A percentile compares a stretch with the other conserved stretches of the same genome.
Conservation (phyloP, 345 rosid species). For the Lepidium sativum region DNA sequence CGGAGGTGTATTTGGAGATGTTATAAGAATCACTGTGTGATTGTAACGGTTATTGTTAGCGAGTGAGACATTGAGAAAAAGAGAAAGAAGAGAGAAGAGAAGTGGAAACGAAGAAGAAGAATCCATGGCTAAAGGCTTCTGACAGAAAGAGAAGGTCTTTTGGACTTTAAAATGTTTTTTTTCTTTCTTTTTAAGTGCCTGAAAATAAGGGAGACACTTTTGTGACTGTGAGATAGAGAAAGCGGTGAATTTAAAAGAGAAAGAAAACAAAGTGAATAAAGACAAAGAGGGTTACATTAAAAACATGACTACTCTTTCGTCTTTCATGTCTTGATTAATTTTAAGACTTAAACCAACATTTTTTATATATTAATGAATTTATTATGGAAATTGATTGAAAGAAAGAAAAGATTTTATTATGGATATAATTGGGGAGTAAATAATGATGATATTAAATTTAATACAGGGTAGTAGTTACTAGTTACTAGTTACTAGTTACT, state of each 20-base stretch:
- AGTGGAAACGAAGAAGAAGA: neutral
- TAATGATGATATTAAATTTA: constrained; percentile 3
- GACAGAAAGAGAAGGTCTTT: constrained; percentile 14
- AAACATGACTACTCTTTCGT: constrained; percentile 22
- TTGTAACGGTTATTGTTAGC: constrained; percentile 7
- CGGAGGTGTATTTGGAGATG: neutral
- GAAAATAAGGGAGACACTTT: constrained; percentile 27
- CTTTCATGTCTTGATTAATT: constrained; percentile 11
- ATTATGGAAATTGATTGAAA: neutral
- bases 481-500: too few species aligned
- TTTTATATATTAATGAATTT: neutral
- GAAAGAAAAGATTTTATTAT: neutral
- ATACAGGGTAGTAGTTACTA: neutral
- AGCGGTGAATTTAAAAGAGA: constrained; percentile 8
- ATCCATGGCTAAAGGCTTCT: constrained; percentile 26
- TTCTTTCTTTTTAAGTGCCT: constrained; percentile 26
- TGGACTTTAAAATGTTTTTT: neutral
- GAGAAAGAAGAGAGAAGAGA: constrained; percentile 4
- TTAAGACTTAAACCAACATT: neutral
- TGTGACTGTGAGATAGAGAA: too few species aligned
- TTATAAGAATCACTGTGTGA: constrained; percentile 5
- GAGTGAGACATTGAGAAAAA: constrained; percentile 12
- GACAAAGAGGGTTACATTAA: constrained; percentile 29
- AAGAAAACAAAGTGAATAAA: constrained; percentile 29
- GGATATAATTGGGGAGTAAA: constrained; percentile 2